These are phyloP conservation scores for Camelina sativa DNA, from an alignment of 345 rosid genomes.

Conservation along the genomic window DNA sequence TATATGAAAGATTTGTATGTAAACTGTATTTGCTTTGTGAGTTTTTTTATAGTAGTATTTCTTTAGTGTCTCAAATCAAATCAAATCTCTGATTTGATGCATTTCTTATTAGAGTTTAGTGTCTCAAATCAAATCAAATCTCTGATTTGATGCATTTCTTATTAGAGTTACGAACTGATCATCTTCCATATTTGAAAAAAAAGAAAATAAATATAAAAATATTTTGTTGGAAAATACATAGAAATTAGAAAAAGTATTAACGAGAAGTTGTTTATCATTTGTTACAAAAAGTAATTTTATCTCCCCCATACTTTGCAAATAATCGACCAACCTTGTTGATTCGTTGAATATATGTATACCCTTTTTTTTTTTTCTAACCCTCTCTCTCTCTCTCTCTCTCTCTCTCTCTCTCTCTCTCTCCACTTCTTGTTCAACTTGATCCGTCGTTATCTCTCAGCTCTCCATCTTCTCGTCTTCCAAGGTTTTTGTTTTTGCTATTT, in stretches of 20 bases:
- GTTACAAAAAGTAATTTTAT: no score
- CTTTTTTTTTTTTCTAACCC: slow-evolving; percentile 6
- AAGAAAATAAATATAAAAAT: neutral
- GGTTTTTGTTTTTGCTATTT: slow-evolving; percentile 3
- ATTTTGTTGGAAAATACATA: neutral
- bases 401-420: neutral
- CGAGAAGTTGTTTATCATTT: no score
- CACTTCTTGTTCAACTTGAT: slow-evolving; percentile 20
- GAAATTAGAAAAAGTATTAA: no score
- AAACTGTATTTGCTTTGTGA: slow-evolving; percentile 8
- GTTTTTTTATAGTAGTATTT: neutral
- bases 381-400: slow-evolving; percentile 21
- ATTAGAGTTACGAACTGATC: no score
- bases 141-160: no score
- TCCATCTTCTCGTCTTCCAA: slow-evolving; percentile 27
- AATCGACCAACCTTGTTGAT: slow-evolving; percentile 21
- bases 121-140: no score
- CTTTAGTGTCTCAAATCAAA: neutral
- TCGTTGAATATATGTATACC: slow-evolving; percentile 22
- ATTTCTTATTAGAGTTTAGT: neutral
- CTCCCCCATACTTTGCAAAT: slow-evolving; percentile 28
- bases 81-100: no score
- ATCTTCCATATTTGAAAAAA: no score
- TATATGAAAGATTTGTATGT: slow-evolving; percentile 32
- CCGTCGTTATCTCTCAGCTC: slow-evolving; percentile 32